phyloP scores from a whole-genome alignment of 495 filamentous ascomycete species.

The Rhypophila decipiens region DNA sequence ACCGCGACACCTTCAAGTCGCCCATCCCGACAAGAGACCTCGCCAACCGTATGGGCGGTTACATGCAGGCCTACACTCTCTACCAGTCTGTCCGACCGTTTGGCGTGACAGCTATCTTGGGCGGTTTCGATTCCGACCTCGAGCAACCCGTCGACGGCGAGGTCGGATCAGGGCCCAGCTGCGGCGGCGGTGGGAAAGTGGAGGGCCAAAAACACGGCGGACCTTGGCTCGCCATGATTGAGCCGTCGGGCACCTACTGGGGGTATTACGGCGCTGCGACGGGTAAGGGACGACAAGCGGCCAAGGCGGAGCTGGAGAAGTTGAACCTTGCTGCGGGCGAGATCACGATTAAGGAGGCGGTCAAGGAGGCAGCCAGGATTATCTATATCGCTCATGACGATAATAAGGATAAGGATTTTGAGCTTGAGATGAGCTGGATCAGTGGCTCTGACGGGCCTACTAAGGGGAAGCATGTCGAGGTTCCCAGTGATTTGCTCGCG shows the following conservation, averaged over 20 bases:
- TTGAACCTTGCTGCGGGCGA: conserved; percentile 63
- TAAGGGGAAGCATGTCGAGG: conserved; percentile 83
- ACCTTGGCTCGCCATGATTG: conserved; percentile 94
- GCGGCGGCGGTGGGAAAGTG: conserved; percentile 74
- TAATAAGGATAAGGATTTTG: conserved; percentile 96
- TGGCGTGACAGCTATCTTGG: conserved; percentile 90
- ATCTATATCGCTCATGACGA: conserved; percentile 97
- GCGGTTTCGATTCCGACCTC: conserved; percentile 81
- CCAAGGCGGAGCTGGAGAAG: conserved; percentile 97
- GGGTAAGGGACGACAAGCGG: conserved; percentile 90
- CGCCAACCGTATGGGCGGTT: conserved; percentile 84
- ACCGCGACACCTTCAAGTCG: conserved; percentile 83
- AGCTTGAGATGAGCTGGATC: conserved; percentile 98
- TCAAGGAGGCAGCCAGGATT: conserved; percentile 94
- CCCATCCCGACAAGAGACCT: conserved; percentile 84
- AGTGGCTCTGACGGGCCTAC: conserved; percentile 76
- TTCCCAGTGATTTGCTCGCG: conserved; percentile 79
- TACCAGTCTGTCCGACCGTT: conserved; percentile 96
- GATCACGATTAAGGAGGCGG: conserved; percentile 75
- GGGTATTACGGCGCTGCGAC: conserved; percentile 97
- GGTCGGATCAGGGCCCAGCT: conserved; percentile 70
- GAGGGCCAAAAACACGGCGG: conserved; percentile 72
- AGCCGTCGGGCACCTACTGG: conserved; percentile 95
- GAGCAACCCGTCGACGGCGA: conserved; percentile 78
- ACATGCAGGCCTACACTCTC: conserved; percentile 94